Base-by-base conservation (phyloP, 805 yeast species). In the Naumovozyma castellii region DNA sequence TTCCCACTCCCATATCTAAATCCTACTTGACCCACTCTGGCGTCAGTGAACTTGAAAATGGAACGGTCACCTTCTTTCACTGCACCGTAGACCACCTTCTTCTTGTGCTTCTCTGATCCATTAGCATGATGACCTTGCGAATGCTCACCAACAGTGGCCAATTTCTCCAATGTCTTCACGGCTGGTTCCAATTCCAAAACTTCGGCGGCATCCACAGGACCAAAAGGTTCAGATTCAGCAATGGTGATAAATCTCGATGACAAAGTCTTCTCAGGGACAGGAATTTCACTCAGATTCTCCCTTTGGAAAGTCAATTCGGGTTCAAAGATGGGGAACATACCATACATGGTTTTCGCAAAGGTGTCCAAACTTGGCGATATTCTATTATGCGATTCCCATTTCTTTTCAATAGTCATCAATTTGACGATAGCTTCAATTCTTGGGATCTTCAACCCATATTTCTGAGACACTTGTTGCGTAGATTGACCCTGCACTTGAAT, bases 221-320 rank as follows among this genome's bases (percentile, higher is more conserved):
- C 96, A 59, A 90, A 88, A 8, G 95, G 95, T 66, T 87, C 94
- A 19, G 87, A 79, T 65, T 90, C 98, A 8, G 95, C 90, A 59
- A 90, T 80, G 10, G 94, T 82, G 57, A 85, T 64, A 68, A 88
- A 88, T 48, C 90, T 71, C 47, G 94, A 85, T 47, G 77, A 78
- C 46, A 80, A 68, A 2, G 95, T 83, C 63, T 81, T 84, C 48
- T 77, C 73, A 25, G 95, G 95, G 38, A 84, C 78, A 27, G 96
- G 96, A 68, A 88, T 84, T 68, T 90, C 96, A n/a, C 95, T 83
- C 56, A 87, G 69, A 57, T 86, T 84, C 56, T 88, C 95, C 8
- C 78, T 56, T 34, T 47, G 43, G 15, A 32, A 35, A 5, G 34
- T 35, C 34, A 49, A 48, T 41, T 65, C 61, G 40, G 72, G 63